A percentile compares a stretch with the other conserved stretches of the same genome.
These are phyloP conservation scores for Selenicereus undatus DNA, from an alignment of 148 eudicot species.

Conservation along the genomic window DNA sequence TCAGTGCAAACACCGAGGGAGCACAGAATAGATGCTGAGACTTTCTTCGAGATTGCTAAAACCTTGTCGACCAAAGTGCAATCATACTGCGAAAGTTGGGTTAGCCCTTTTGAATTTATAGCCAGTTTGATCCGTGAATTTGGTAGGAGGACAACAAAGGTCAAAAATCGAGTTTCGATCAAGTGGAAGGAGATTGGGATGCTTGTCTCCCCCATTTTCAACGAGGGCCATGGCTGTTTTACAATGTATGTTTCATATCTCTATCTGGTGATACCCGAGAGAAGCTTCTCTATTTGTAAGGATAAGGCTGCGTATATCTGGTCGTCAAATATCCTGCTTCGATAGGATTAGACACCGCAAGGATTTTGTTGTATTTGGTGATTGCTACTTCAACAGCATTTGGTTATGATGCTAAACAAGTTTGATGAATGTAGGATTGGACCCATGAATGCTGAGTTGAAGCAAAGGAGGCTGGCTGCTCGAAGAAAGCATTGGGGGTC, in stretches of 20 bases:
- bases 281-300: neutral
- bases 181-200: slow-evolving; percentile 47
- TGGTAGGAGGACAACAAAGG: slow-evolving; percentile 18
- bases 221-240: slow-evolving; percentile 13
- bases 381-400: too few species aligned
- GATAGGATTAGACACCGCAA: too few species aligned
- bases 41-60: slow-evolving; percentile 39
- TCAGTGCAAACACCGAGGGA: slow-evolving; percentile 52
- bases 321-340: too few species aligned
- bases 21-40: slow-evolving; percentile 61
- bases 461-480: slow-evolving; percentile 33
- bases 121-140: slow-evolving; percentile 37
- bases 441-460: slow-evolving; percentile 44
- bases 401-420: neutral
- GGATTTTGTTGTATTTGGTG: too few species aligned
- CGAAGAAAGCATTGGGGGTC: slow-evolving; percentile 21
- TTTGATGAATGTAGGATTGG: slow-evolving; percentile 41
- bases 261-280: neutral
- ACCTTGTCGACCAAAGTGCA: slow-evolving; percentile 34
- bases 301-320: neutral
- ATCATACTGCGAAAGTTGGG: slow-evolving; percentile 29
- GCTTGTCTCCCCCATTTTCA: slow-evolving; percentile 43
- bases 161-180: slow-evolving; percentile 17
- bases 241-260: slow-evolving; percentile 21
- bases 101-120: slow-evolving; percentile 51